Evolutionary conservation across 495 filamentous ascomycete genomes (phyloP).

Genomic region (Lasiosphaeria miniovina): DNA sequence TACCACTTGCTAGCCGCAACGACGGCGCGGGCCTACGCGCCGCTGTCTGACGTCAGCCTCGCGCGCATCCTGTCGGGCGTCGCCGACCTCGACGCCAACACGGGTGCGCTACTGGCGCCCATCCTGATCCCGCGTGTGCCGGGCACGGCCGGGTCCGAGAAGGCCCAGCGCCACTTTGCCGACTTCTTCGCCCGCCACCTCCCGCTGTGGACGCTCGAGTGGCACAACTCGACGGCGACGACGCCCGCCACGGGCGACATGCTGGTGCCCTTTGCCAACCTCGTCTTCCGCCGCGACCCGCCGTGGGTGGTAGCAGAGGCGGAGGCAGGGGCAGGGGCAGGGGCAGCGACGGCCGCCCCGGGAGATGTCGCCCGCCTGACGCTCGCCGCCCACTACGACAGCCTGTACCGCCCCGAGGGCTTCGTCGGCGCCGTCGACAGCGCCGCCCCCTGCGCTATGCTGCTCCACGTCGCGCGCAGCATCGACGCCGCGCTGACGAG

Average conservation of each 20-base stretch:
- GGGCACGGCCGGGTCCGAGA: constrained; percentile 71
- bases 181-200: constrained; percentile 72
- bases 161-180: constrained; percentile 76
- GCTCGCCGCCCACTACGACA: constrained; percentile 93
- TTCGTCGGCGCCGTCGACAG: constrained; percentile 95
- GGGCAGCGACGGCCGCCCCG: constrained; percentile 26
- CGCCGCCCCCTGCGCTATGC: constrained; percentile 87
- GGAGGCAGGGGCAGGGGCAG: too few species aligned
- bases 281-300: constrained; percentile 86
- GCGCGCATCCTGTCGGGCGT: constrained; percentile 62
- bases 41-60: constrained; percentile 70
- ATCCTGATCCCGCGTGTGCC: constrained; percentile 89
- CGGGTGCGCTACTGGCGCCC: constrained; percentile 73
- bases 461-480: constrained; percentile 79
- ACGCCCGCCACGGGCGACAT: constrained; percentile 70
- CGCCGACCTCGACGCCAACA: constrained; percentile 76
- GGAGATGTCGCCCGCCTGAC: constrained; percentile 80
- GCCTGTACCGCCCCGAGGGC: constrained; percentile 72
- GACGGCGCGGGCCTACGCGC: constrained; percentile 59
- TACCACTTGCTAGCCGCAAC: constrained; percentile 32
- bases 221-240: constrained; percentile 80
- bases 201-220: constrained; percentile 73
- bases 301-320: constrained; percentile 54
- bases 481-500: constrained; percentile 74
- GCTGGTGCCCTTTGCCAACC: constrained; percentile 78